phyloP scores from a whole-genome alignment of 345 rosid genomes.

The Viola odorata region DNA sequence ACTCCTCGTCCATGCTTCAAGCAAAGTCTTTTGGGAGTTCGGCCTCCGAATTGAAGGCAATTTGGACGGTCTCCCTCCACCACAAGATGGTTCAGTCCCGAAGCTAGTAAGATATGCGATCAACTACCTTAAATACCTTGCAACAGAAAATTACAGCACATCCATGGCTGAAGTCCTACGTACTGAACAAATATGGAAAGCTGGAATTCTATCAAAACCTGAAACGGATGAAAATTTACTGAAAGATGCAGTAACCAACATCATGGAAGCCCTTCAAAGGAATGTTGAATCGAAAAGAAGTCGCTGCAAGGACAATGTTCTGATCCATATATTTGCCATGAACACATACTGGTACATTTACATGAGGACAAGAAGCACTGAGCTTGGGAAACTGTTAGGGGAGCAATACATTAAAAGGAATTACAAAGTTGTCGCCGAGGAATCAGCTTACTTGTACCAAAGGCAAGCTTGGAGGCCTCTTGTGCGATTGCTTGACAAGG shows the following conservation, averaged over 20 bases:
- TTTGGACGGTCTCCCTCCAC: conserved; percentile 48
- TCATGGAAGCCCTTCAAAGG: conserved; percentile 58
- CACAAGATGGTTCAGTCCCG: conserved; percentile 50
- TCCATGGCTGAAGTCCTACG: conserved; percentile 51
- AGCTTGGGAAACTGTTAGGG: conserved; percentile 47
- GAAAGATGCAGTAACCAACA: conserved; percentile 40
- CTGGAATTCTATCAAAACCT: conserved; percentile 44
- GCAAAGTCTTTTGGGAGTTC: conserved; percentile 60
- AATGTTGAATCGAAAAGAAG: conserved; percentile 45
- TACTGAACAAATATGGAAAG: conserved; percentile 57
- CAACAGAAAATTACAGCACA: conserved; percentile 33
- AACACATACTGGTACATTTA: conserved; percentile 67
- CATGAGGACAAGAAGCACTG: conserved; percentile 52
- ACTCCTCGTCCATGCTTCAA: conserved; percentile 48
- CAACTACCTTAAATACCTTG: conserved; percentile 53
- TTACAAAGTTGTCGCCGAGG: conserved; percentile 49
- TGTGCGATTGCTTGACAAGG: conserved; percentile 33
- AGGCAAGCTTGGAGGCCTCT: conserved; percentile 47
- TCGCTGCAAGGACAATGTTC: conserved; percentile 42
- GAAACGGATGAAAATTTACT: conserved; percentile 42
- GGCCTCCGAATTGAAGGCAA: conserved; percentile 60
- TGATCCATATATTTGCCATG: conserved; percentile 43
- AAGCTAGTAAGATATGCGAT: conserved; percentile 60
- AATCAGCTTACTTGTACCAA: conserved; percentile 57
- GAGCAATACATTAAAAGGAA: conserved; percentile 37